Evolutionary conservation across 1,284 basidiomycete genomes (phyloP), one percentile per base, ranked within the genome.

Genomic region (Ceratobasidium sp.): DNA sequence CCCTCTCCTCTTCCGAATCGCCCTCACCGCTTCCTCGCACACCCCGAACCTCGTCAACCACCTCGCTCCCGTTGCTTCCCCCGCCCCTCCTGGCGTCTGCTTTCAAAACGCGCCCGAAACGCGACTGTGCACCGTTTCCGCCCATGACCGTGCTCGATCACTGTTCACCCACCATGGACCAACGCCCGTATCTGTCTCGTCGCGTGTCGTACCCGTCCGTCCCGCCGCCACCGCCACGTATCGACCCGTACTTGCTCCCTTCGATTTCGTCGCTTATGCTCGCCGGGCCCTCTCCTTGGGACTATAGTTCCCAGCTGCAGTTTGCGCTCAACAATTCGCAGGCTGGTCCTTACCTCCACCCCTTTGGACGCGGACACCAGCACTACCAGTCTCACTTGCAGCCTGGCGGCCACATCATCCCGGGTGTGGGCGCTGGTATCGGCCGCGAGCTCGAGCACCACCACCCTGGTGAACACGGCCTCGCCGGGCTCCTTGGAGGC

Each of bases 221-320:
- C n/a, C 57, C 70, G 32, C 70, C 70, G 19, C 70, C 70, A 25
- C 70, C 70, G 32, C 70, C 68, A 29, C 70, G 70, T 43, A 62
- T 73, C 46, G 70, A 73, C 70, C 70, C 70, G 44, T 73, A 62
- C 70, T n/a, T 73, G 57, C 59, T 73, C 34, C 70, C 70, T 22
- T 73, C 70, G 70, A 73, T 73, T 44, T 73, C 70, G 32, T 73
- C 70, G 57, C 70, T 73, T 34, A 73, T 73, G 70, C 59, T 73
- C 34, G 70, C 70, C 17, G 34, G 37, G 11, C 43, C 68, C 29
- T 64, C 70, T 64, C 59, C 70, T 52, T 73, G 70, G 70, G 70
- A 73, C 70, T 73, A 73, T 22, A 73, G 70, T 46, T 19, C 57
- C 7, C 70, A 73, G n/a, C 70, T 73, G 5, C 70, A 73, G 59